Base-by-base conservation (phyloP, 2,329 filamentous ascomycete species). In the Magnaporthales sp. region DNA sequence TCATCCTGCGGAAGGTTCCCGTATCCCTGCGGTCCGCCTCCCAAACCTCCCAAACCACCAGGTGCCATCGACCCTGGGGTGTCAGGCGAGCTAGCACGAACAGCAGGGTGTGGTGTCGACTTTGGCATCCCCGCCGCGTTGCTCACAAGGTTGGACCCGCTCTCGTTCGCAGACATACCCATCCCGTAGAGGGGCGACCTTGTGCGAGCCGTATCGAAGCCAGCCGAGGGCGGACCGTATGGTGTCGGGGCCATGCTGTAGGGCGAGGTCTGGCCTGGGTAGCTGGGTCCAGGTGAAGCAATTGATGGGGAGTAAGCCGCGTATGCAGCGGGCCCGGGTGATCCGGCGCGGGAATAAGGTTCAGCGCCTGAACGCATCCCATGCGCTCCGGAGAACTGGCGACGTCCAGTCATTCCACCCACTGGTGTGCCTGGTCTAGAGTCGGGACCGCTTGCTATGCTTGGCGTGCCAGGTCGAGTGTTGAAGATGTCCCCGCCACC, bases 401-500 rank as follows among this genome's bases (percentile, higher is more conserved):
- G 69, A 3, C 70, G 70, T 0, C 71, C 71, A 2, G 68, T 70
- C 78, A 80, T 71, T 66, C 77, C 72, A 65, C 80, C 71, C 3
- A 76, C 69, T 2, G 84, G 85, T 15, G 84, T 86, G 13, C 78
- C 81, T 0, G 85, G 82, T 31, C 84, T 76, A 0, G 84, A 86
- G 32, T 75, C 72, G 19, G 79, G 80, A 3, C 75, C 78, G 58
- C 71, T 70, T 63, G 81, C 77, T 0, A 66, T 26, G 13, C 64
- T 66, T 5, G 89, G 88, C 0, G 89, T 91, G 22, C 83, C 85
- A 0, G 88, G 84, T 1, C 89, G 82, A 19, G 80, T 82, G 3
- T 89, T 90, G 69, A 86, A 89, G 7, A 89, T 80, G 32, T 86
- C 85, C 26, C 90, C 91, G 5, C 91, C 93, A n/a, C 92, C 92